A percentile compares a stretch with the other conserved stretches of the same genome.
Conservation (phyloP, 169 alveolate species). For the Cryptosporidium ryanae region DNA sequence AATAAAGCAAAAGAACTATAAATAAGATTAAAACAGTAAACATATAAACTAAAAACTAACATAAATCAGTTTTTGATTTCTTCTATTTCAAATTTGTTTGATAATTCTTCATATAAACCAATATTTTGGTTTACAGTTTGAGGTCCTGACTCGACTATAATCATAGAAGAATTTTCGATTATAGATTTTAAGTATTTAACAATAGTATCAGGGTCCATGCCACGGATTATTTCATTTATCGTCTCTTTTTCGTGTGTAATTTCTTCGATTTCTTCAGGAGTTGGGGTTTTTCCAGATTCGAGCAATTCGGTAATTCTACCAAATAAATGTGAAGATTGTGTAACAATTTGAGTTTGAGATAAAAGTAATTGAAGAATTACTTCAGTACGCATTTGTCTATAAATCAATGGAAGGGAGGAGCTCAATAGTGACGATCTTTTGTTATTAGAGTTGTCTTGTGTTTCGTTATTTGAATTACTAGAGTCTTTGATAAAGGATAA, state of each 20-base stretch:
- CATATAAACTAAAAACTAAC: too few relatives aligned
- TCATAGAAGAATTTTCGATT: slow-evolving; percentile 30
- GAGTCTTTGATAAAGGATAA: slow-evolving; percentile 36
- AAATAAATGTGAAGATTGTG: slow-evolving; percentile 46
- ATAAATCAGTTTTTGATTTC: neutral
- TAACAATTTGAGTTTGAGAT: slow-evolving; percentile 61
- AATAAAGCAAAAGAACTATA: too few relatives aligned
- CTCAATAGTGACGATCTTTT: neutral
- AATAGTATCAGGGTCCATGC: neutral
- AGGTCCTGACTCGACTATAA: slow-evolving; percentile 16
- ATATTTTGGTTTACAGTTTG: neutral
- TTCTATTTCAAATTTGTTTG: slow-evolving; percentile 5
- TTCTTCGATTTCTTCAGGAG: too few relatives aligned
- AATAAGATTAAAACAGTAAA: too few relatives aligned
- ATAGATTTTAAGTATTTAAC: neutral
- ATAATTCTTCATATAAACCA: slow-evolving; percentile 1
- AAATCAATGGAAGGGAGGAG: slow-evolving; percentile 2
- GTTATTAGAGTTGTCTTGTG: neutral
- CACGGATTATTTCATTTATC: neutral
- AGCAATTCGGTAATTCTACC: slow-evolving; percentile 40
- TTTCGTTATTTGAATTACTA: neutral
- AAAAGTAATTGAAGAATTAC: slow-evolving; percentile 35
- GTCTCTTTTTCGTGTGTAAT: slow-evolving; percentile 32
- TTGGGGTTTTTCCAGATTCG: neutral
- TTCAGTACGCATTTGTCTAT: slow-evolving; percentile 45